Evolutionary conservation across 2,329 filamentous ascomycete species (phyloP).

Genomic region (Cladosporium austrohemisphaericum): DNA sequence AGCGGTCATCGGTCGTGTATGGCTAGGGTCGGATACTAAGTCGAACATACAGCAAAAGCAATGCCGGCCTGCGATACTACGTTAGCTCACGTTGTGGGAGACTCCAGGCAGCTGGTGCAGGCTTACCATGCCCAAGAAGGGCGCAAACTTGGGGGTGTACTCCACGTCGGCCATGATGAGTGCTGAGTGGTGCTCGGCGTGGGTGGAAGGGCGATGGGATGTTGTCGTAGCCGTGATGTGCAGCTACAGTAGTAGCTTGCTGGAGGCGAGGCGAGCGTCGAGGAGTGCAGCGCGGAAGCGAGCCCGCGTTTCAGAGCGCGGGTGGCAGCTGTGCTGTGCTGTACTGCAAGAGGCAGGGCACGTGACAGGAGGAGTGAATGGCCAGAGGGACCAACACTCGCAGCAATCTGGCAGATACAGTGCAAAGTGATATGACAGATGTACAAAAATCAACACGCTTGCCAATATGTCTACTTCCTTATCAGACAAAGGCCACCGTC

Average conservation of each 20-base stretch:
- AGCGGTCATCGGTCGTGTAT: neutral
- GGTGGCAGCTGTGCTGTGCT: too few species aligned
- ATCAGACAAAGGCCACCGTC: too few species aligned
- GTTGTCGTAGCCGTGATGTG: neutral
- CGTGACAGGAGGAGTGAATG: too few species aligned
- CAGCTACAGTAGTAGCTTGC: neutral
- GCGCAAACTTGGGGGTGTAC: constrained; percentile 71
- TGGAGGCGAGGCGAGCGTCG: neutral
- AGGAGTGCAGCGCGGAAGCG: constrained; percentile 2
- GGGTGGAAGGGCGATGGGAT: neutral
- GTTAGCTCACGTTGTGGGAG: constrained; percentile 33
- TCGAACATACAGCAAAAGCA: constrained; percentile 56
- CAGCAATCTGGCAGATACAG: too few species aligned
- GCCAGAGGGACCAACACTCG: too few species aligned
- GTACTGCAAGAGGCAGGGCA: too few species aligned
- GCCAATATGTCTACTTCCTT: too few species aligned
- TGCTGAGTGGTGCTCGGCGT: neutral
- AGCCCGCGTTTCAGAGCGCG: too few species aligned
- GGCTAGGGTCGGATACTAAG: neutral
- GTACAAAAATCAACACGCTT: too few species aligned
- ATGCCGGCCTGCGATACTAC: constrained; percentile 63
- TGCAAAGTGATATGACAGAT: too few species aligned
- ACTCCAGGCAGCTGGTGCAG: neutral
- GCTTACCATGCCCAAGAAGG: constrained; percentile 82
- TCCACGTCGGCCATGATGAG: constrained; percentile 5